Conservation (phyloP, 805 yeast species). For the Metschnikowia dekortorum region DNA sequence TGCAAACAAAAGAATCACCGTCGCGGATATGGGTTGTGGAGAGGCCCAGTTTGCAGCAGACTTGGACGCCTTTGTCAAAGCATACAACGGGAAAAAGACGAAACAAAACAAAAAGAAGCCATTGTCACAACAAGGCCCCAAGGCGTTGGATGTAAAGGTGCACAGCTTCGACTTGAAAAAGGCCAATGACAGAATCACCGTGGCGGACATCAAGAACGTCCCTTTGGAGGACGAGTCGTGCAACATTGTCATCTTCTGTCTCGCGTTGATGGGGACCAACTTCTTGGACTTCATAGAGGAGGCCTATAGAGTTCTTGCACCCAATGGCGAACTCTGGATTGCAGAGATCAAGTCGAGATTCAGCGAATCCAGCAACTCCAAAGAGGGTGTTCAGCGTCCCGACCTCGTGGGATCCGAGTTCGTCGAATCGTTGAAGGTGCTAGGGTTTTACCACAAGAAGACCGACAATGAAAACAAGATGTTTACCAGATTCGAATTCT, state of each 20-base stretch:
- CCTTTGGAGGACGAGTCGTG: slow-evolving; percentile 79
- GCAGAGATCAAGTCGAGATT: slow-evolving; percentile 95
- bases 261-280: slow-evolving; percentile 96
- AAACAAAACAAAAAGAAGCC: slow-evolving; percentile 28
- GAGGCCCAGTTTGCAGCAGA: slow-evolving; percentile 85
- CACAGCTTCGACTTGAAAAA: slow-evolving; percentile 90
- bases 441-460: slow-evolving; percentile 82
- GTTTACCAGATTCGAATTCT: slow-evolving; percentile 93
- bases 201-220: slow-evolving; percentile 91
- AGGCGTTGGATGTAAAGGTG: slow-evolving; percentile 51
- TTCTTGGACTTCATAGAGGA: slow-evolving; percentile 88
- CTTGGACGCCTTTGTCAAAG: slow-evolving; percentile 46
- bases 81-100: slow-evolving; percentile 18
- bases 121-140: slow-evolving; percentile 21
- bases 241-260: slow-evolving; percentile 85
- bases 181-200: slow-evolving; percentile 86
- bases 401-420: slow-evolving; percentile 67
- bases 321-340: slow-evolving; percentile 94
- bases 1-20: slow-evolving; percentile 56
- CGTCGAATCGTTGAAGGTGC: slow-evolving; percentile 65
- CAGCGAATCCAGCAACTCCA: slow-evolving; percentile 44
- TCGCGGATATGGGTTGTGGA: slow-evolving; percentile 99
- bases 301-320: slow-evolving; percentile 80
- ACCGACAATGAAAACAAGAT: slow-evolving; percentile 87
- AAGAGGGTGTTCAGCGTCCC: slow-evolving; percentile 24